Evolutionary conservation across 352 stramenopile genomes (phyloP).

Genomic region (Phytophthora syringae): DNA sequence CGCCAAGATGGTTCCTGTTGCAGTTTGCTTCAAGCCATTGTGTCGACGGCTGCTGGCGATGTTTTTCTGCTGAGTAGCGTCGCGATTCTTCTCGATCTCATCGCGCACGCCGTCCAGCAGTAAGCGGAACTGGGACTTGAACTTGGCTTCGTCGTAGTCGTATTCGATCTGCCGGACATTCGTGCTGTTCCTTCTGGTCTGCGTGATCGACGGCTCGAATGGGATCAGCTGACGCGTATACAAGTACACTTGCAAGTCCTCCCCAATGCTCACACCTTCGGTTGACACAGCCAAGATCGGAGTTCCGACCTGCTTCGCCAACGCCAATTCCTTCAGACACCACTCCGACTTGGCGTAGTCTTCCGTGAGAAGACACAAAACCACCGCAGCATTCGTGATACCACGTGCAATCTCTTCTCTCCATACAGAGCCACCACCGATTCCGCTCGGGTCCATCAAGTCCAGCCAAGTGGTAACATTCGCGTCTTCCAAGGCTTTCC

Average conservation of each 20-base stretch:
- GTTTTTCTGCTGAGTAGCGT: conserved; percentile 50
- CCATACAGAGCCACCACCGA: conserved; percentile 83
- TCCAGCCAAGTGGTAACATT: conserved; percentile 90
- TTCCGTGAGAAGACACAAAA: conserved; percentile 82
- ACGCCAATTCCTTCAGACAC: conserved; percentile 85
- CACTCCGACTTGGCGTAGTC: conserved; percentile 83
- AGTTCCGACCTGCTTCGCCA: conserved; percentile 83
- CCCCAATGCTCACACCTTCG: conserved; percentile 66
- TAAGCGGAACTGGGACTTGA: conserved; percentile 75
- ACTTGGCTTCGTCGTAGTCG: conserved; percentile 77
- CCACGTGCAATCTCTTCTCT: conserved; percentile 82
- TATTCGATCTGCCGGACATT: conserved; percentile 83
- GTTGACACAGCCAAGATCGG: conserved; percentile 80
- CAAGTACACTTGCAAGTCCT: conserved; percentile 85
- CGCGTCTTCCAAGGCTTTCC: conserved; percentile 66
- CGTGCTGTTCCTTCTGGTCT: conserved; percentile 50
- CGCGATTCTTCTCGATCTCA: conserved; percentile 81
- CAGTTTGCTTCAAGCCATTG: conserved; percentile 36
- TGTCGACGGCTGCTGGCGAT: conserved; percentile 39
- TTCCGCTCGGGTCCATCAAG: conserved; percentile 86
- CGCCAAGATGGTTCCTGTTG: conserved; percentile 31
- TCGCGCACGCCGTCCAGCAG: conserved; percentile 83
- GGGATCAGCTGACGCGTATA: conserved; percentile 86
- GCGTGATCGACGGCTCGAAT: conserved; percentile 74
- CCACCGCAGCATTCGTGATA: conserved; percentile 77